Percentiles rank a stretch among this genome's conserved stretches.
Conservation (phyloP, 2,329 filamentous ascomycete species). For the Harringtonia aguacate region DNA sequence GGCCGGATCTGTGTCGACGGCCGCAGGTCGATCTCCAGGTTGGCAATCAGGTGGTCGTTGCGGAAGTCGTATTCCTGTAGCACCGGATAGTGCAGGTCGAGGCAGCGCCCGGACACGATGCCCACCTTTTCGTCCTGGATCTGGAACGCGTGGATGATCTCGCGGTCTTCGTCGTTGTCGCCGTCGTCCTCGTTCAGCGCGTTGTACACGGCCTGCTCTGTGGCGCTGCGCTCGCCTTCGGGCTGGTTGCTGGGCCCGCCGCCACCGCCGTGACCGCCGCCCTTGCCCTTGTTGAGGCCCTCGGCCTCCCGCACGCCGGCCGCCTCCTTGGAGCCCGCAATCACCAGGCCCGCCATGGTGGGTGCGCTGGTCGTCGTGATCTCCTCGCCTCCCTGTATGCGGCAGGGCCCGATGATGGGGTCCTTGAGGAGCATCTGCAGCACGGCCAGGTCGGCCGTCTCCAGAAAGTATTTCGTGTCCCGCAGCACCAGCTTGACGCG, state of each 20-base stretch:
- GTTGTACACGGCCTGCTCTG: conserved; percentile 40
- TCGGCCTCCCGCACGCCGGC: conserved; percentile 72
- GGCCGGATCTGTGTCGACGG: conserved; percentile 83
- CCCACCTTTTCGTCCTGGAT: conserved; percentile 77
- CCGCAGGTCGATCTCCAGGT: conserved; percentile 84
- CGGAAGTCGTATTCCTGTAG: conserved; percentile 97
- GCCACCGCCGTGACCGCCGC: background rate
- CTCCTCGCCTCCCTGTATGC: conserved; percentile 53
- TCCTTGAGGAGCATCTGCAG: conserved; percentile 82
- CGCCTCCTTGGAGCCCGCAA: conserved; percentile 89
- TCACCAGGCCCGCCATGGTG: conserved; percentile 78
- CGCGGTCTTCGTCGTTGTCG: conserved; percentile 70
- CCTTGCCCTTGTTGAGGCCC: conserved; percentile 12
- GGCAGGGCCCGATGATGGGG: conserved; percentile 65
- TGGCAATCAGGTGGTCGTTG: conserved; percentile 80
- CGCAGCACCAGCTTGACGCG: conserved; percentile 94
- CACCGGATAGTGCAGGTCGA: conserved; percentile 76
- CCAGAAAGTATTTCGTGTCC: conserved; percentile 88
- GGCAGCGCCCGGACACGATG: conserved; percentile 77
- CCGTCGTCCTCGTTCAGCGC: conserved; percentile 57
- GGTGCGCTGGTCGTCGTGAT: conserved; percentile 75
- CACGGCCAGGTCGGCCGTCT: conserved; percentile 80
- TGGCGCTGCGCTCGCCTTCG: background rate
- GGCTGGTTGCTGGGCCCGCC: background rate
- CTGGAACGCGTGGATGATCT: conserved; percentile 87